These are phyloP conservation scores for Sporothrix curviconia DNA, from an alignment of 2,329 filamentous ascomycete species.

Conservation along the genomic window DNA sequence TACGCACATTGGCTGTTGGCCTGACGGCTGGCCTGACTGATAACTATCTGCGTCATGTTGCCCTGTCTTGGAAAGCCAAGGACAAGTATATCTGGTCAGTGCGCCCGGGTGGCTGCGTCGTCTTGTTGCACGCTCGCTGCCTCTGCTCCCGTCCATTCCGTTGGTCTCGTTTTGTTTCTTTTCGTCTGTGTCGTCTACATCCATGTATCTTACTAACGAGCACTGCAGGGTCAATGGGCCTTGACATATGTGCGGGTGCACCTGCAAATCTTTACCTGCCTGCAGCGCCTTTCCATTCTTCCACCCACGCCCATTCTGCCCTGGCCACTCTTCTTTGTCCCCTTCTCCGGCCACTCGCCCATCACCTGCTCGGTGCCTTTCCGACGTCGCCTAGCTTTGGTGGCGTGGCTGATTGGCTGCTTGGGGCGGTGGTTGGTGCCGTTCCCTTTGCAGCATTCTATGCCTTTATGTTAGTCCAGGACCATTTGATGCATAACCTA, in stretches of 20 bases:
- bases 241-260: slow-evolving; percentile 39
- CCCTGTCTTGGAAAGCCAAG: slow-evolving; percentile 19
- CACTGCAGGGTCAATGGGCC: slow-evolving; percentile 12
- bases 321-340: slow-evolving; percentile 44
- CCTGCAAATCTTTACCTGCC: slow-evolving; percentile 44
- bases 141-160: background rate
- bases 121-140: background rate
- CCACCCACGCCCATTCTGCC: slow-evolving; percentile 38
- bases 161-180: background rate
- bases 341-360: slow-evolving; percentile 44
- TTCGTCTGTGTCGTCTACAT: background rate
- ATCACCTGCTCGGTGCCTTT: slow-evolving; percentile 42
- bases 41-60: slow-evolving; percentile 27
- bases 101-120: background rate
- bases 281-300: slow-evolving; percentile 46
- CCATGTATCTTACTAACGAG: background rate
- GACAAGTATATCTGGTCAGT: slow-evolving; percentile 23
- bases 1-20: slow-evolving; percentile 32
- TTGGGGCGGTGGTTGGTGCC: slow-evolving; percentile 35
- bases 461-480: slow-evolving; percentile 34
- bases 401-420: slow-evolving; percentile 39
- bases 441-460: slow-evolving; percentile 44
- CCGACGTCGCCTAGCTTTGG: slow-evolving; percentile 31
- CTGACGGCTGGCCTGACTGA: slow-evolving; percentile 34
- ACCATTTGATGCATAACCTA: slow-evolving; percentile 31